These are phyloP conservation scores for Colletotrichum abscissum DNA, from an alignment of 2,329 filamentous ascomycete species.

Conservation along the genomic window DNA sequence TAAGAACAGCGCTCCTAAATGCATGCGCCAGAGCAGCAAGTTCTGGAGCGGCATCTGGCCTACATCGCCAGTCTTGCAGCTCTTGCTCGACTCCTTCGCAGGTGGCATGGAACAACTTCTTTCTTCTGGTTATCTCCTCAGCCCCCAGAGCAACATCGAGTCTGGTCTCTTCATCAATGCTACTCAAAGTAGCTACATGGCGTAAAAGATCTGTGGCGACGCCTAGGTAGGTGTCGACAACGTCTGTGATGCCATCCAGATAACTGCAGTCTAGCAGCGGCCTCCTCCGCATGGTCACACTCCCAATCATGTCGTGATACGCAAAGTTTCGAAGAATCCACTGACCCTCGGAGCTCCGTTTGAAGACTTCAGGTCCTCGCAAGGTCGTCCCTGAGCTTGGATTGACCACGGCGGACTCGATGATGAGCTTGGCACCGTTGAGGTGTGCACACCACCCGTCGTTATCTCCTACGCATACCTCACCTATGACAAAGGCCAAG, in stretches of 20 bases:
- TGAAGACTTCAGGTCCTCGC: constrained; percentile 29
- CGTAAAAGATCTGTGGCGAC: constrained; percentile 32
- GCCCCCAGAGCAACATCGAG: neutral
- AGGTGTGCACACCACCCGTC: constrained; percentile 32
- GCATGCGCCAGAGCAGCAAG: constrained; percentile 20
- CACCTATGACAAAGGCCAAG: constrained; percentile 28
- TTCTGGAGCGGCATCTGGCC: constrained; percentile 5
- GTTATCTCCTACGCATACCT: constrained; percentile 25
- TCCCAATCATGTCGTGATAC: constrained; percentile 35
- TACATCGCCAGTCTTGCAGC: constrained; percentile 24
- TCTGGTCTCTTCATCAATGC: constrained; percentile 22
- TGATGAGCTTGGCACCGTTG: constrained; percentile 31
- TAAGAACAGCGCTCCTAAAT: constrained; percentile 18
- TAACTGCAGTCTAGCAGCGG: constrained; percentile 32
- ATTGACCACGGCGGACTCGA: constrained; percentile 19
- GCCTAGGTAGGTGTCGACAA: constrained; percentile 35
- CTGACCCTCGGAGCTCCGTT: constrained; percentile 31
- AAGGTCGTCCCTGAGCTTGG: constrained; percentile 5
- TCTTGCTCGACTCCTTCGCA: constrained; percentile 22
- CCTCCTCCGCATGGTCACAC: constrained; percentile 24
- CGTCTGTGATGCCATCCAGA: constrained; percentile 33
- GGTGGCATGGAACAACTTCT: neutral
- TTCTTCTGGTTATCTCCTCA: neutral
- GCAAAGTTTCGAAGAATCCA: constrained; percentile 38
- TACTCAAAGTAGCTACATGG: constrained; percentile 17